These are phyloP conservation scores for Aspergillus sp. DNA, from an alignment of 2,329 filamentous ascomycete genomes.

Conservation along the genomic window DNA sequence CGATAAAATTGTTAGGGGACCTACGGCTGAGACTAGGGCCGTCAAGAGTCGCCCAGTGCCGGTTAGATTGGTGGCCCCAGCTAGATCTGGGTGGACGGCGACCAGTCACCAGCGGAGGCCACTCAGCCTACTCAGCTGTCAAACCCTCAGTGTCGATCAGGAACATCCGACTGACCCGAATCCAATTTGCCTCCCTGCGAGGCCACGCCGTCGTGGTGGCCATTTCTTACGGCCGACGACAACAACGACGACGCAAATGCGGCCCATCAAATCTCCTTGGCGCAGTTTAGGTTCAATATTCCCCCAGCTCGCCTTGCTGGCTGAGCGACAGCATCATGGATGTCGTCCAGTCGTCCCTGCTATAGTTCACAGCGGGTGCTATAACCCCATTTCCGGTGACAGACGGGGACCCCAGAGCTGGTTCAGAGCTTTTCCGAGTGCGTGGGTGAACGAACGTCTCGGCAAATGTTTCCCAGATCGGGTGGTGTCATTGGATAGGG, in stretches of 20 bases:
- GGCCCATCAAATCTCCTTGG: neutral
- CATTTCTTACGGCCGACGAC: neutral
- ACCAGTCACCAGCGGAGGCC: slow-evolving; percentile 3
- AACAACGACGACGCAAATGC: neutral
- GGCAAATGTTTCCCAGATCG: slow-evolving; percentile 20
- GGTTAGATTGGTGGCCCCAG: neutral
- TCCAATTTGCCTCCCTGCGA: slow-evolving; percentile 1
- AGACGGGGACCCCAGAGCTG: slow-evolving; percentile 5
- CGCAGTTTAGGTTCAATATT: neutral
- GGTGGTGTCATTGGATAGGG: neutral
- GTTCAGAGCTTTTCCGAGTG: slow-evolving; percentile 19
- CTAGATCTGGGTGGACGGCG: slow-evolving; percentile 1
- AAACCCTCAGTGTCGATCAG: slow-evolving; percentile 12
- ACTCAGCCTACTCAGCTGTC: slow-evolving; percentile 8
- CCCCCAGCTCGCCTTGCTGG: neutral
- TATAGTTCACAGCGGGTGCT: slow-evolving; percentile 3
- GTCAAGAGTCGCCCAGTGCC: slow-evolving; percentile 7
- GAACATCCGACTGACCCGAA: slow-evolving; percentile 12
- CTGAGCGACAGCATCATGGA: neutral
- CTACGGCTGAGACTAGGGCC: slow-evolving; percentile 1
- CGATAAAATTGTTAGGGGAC: neutral
- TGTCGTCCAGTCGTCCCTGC: neutral
- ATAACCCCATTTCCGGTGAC: slow-evolving; percentile 4
- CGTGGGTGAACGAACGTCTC: slow-evolving; percentile 21
- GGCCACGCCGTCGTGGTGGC: neutral